Base-by-base conservation (phyloP, 2,329 filamentous ascomycete species). In the Calonectria multiphialidica region DNA sequence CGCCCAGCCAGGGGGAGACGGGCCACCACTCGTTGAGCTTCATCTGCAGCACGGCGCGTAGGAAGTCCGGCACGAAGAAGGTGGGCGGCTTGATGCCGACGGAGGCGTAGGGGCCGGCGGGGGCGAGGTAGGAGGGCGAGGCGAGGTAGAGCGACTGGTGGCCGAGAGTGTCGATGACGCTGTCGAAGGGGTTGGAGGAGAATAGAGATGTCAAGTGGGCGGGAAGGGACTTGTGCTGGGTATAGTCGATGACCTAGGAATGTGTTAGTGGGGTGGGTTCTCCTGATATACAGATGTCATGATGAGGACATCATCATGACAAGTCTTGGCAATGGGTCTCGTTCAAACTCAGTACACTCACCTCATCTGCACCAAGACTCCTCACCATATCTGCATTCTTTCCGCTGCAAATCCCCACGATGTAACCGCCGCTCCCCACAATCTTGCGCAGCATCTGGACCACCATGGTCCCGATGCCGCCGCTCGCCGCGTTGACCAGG, bases 111-210 rank as follows among this genome's bases (percentile, higher is more conserved):
- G 81, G 76, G 61, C 79, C 83, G 1, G 77, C 72, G 0, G 81
- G 77, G 45, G 82, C 80, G 40, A 89, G 81, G 71, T 86, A 89
- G 5, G 66, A 44, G 1, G 83, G 76, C 9, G 82, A 85, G 23
- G 84, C 71, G 10, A 75, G 69, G 75, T 86, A 90, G 23, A 90
- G 80, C 2, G 85, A 77, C 55, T 89, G 86, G 25, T 83, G 83
- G 15, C 89, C 88, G 5, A 87, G 83, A 53, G 85, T 87, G 75
- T 90, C 89, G 53, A 89, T 83, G 64, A 90, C 84, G 50, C 85
- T 76, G 76, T 89, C 83, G 53, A 86, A 84, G 0, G 81, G 72
- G n/a, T 74, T 37, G 25, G 73, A 42, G 4, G 73, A 77, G 75
- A 82, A 87, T 53, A 75, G 63, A 9, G 77, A 66, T 0, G 79